Evolutionary conservation across 2,329 filamentous ascomycete genomes (phyloP).

Genomic region (Cercospora berteroae): DNA sequence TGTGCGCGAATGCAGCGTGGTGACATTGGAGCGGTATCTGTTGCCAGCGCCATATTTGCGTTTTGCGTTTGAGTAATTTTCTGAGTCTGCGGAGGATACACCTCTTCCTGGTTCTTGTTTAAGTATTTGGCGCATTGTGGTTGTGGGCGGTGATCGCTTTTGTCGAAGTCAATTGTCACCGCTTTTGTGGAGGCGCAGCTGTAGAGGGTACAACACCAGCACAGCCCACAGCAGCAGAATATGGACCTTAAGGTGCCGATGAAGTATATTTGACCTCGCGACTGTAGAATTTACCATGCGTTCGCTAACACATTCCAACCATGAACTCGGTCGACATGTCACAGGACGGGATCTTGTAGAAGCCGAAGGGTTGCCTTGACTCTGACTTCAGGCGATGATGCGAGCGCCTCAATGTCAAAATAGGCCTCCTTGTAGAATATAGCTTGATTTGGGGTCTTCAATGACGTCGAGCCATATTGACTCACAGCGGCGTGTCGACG

Average conservation of each 20-base stretch:
- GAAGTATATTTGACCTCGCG: neutral
- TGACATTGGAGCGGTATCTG: neutral
- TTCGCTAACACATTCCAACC: too few relatives aligned
- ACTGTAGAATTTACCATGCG: neutral
- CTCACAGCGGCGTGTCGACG: constrained; percentile 55
- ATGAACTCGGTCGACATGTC: too few relatives aligned
- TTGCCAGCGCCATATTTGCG: neutral
- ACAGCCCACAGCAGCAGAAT: neutral
- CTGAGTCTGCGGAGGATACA: neutral
- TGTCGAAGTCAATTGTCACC: neutral
- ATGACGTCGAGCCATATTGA: too few relatives aligned
- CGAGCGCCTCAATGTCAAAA: too few relatives aligned
- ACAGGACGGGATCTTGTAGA: too few relatives aligned
- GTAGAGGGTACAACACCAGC: neutral
- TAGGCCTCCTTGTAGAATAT: neutral
- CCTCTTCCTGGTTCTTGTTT: neutral
- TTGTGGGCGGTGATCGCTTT: constrained; percentile 2
- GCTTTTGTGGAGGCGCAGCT: constrained; percentile 8
- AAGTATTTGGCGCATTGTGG: neutral
- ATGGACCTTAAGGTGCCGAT: neutral
- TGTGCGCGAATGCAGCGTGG: constrained; percentile 8
- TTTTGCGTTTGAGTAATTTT: too few relatives aligned
- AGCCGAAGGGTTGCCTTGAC: too few relatives aligned
- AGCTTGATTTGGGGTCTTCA: neutral
- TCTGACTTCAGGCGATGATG: too few relatives aligned